Conservation (phyloP, 75 land plant species). For the Cupressus sempervirens region DNA sequence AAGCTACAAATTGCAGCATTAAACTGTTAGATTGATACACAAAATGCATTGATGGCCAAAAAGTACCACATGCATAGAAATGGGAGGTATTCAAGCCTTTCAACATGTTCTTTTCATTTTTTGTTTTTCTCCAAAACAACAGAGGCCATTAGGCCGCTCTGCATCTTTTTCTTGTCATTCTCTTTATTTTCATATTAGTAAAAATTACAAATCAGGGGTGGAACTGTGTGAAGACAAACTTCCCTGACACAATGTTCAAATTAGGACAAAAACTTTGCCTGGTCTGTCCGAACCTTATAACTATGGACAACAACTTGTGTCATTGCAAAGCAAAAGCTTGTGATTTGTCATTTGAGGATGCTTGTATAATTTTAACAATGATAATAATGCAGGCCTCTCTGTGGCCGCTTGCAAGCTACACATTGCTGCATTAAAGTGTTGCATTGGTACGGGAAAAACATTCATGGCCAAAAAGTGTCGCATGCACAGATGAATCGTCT, state of each 20-base stretch:
- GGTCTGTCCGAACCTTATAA: neutral
- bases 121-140: neutral
- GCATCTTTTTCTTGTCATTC: neutral
- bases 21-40: neutral
- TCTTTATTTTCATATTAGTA: no score
- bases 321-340: neutral
- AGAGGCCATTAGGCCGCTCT: neutral
- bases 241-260: neutral
- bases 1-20: neutral
- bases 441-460: neutral
- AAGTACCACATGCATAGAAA: no score
- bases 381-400: neutral
- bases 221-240: neutral
- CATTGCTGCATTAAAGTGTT: neutral
- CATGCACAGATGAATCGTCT: neutral
- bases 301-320: neutral
- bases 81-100: neutral
- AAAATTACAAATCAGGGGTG: neutral
- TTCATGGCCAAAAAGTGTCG: neutral
- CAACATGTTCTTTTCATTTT: neutral
- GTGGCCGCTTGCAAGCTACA: neutral
- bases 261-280: neutral
- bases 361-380: neutral
- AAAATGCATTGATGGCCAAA: no score
- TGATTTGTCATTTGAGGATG: neutral